Conservation (phyloP, 176 grass and related monocot genomes). For the Musa troglodytarum region DNA sequence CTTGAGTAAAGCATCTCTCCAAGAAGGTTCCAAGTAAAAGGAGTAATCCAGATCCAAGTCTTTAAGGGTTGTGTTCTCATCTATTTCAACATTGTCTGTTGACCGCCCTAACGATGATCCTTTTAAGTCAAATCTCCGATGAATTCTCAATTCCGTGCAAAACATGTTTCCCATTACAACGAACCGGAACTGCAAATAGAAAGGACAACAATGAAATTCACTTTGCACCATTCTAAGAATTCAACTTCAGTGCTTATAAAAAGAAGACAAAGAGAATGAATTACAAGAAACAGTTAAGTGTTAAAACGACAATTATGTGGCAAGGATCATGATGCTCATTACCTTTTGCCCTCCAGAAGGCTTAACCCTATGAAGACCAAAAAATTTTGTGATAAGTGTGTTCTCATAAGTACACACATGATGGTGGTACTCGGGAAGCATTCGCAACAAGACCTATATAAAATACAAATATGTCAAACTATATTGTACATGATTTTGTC, state of each 20-base stretch:
- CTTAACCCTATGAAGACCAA: slow-evolving; percentile 97
- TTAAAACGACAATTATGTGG: not conserved
- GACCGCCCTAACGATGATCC: slow-evolving; percentile 91
- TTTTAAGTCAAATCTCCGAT: slow-evolving; percentile 92
- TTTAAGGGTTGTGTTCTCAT: slow-evolving; percentile 96
- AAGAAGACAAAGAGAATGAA: not conserved
- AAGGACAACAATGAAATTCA: slow-evolving; percentile 19
- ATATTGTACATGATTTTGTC: not conserved
- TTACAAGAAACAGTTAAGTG: not conserved
- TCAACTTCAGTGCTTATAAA: not conserved
- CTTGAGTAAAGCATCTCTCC: slow-evolving; percentile 88
- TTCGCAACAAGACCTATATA: slow-evolving; percentile 86
- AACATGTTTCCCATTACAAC: slow-evolving; percentile 99
- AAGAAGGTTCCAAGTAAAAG: slow-evolving; percentile 98
- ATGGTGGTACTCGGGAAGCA: slow-evolving; percentile 92
- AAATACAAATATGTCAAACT: slow-evolving; percentile 11
- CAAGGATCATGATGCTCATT: slow-evolving; percentile 17
- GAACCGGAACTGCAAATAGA: slow-evolving; percentile 75
- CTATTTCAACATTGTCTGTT: slow-evolving; percentile 89
- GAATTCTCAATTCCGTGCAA: slow-evolving; percentile 97
- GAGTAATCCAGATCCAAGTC: slow-evolving; percentile 91
- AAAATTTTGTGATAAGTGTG: slow-evolving; percentile 99
- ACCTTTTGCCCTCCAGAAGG: slow-evolving; percentile 98
- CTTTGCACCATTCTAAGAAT: slow-evolving; percentile 8
- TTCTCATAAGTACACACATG: slow-evolving; percentile 95